Conservation (phyloP, 345 rosid genomes). For the Citrus unshiu region DNA sequence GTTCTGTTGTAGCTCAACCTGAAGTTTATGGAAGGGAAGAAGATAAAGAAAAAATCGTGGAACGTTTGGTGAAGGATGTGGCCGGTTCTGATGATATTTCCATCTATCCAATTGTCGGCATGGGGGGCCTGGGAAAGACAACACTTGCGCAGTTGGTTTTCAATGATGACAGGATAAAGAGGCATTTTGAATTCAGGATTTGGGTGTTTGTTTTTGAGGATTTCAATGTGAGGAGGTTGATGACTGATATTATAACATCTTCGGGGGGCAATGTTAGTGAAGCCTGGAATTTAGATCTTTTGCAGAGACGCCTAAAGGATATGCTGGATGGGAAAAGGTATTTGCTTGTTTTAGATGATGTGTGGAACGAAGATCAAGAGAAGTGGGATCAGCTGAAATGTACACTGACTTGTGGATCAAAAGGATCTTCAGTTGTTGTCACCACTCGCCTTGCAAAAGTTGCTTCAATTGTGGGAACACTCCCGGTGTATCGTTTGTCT, state of each 20-base stretch:
- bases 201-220: background rate
- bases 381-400: background rate
- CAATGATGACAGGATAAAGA: background rate
- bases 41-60: background rate
- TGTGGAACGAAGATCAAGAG: slow-evolving; percentile 7
- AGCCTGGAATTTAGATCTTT: background rate
- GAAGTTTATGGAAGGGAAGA: background rate
- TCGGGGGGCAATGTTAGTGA: background rate
- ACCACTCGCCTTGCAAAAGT: background rate
- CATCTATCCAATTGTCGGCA: background rate
- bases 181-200: background rate
- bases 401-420: background rate
- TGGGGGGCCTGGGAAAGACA: background rate
- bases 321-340: background rate
- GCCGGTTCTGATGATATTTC: background rate
- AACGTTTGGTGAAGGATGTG: background rate
- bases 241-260: background rate
- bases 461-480: background rate
- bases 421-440: background rate
- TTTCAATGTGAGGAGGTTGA: background rate
- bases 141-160: slow-evolving; percentile 2
- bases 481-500: background rate
- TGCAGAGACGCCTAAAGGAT: background rate
- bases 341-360: slow-evolving; percentile 11
- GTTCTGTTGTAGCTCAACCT: background rate